A percentile compares a stretch with the other conserved stretches of the same genome.
Conservation (phyloP, 2,329 filamentous ascomycete species). For the Hortaea werneckii region DNA sequence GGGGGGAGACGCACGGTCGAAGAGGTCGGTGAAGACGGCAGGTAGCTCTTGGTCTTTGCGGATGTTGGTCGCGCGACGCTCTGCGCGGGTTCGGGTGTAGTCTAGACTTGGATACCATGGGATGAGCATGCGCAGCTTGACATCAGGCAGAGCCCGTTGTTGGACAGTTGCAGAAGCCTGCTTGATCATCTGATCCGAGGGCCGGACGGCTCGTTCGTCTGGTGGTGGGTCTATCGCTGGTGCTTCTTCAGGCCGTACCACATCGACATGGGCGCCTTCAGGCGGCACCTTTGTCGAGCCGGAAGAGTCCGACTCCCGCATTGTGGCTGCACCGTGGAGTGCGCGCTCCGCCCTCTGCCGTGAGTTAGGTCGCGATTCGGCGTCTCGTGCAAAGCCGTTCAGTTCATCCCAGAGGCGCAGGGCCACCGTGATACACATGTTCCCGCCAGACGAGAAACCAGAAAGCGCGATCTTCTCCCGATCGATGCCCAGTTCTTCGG, state of each 20-base stretch:
- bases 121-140: conserved; percentile 46
- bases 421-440: conserved; percentile 53
- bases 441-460: conserved; percentile 54
- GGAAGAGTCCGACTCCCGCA: conserved; percentile 6
- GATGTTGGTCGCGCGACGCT: conserved; percentile 46
- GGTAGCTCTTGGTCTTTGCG: conserved; percentile 44
- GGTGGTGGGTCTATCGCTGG: not conserved
- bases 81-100: conserved; percentile 49
- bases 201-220: not conserved
- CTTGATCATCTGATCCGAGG: not conserved
- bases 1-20: conserved; percentile 24
- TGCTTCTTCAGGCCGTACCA: conserved; percentile 2
- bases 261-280: conserved; percentile 7
- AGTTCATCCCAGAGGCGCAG: conserved; percentile 45
- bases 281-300: conserved; percentile 11
- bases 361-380: conserved; percentile 1
- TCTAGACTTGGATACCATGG: conserved; percentile 55
- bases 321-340: conserved; percentile 7
- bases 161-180: not conserved
- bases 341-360: conserved; percentile 7
- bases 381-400: conserved; percentile 19
- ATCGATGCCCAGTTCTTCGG: conserved; percentile 47
- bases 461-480: conserved; percentile 47
- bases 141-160: conserved; percentile 9
- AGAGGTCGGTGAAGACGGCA: conserved; percentile 41